Evolutionary conservation across 2,329 filamentous ascomycete genomes (phyloP).

Genomic region (Zarea fungicola): DNA sequence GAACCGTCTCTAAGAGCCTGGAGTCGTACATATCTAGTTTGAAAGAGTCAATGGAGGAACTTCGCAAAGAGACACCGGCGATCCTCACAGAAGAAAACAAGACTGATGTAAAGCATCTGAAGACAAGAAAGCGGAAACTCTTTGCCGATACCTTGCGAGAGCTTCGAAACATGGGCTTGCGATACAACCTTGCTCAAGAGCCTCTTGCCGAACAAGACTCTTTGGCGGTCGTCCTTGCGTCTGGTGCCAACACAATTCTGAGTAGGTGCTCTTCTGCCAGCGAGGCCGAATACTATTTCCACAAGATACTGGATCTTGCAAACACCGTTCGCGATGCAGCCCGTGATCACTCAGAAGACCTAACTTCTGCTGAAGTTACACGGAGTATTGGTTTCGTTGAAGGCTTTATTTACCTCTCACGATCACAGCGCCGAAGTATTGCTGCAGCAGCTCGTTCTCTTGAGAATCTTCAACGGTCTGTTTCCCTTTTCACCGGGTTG

Average conservation of each 20-base stretch:
- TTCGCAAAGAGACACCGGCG: slow-evolving; percentile 78
- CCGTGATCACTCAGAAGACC: slow-evolving; percentile 74
- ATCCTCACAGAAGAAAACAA: slow-evolving; percentile 85
- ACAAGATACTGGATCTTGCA: slow-evolving; percentile 71
- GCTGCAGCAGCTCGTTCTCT: slow-evolving; percentile 34
- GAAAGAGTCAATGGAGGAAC: slow-evolving; percentile 60
- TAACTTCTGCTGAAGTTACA: slow-evolving; percentile 73
- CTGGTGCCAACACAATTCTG: slow-evolving; percentile 36
- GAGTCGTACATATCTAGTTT: slow-evolving; percentile 66
- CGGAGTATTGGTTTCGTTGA: slow-evolving; percentile 84
- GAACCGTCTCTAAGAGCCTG: slow-evolving; percentile 56
- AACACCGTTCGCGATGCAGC: slow-evolving; percentile 61
- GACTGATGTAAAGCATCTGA: slow-evolving; percentile 77
- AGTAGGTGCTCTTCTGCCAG: slow-evolving; percentile 19
- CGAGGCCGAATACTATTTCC: slow-evolving; percentile 65
- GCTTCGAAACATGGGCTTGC: slow-evolving; percentile 83
- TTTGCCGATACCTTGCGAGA: slow-evolving; percentile 84
- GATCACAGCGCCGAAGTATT: slow-evolving; percentile 54
- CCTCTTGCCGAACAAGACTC: slow-evolving; percentile 69
- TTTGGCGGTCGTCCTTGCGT: slow-evolving; percentile 63
- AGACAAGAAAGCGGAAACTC: slow-evolving; percentile 81
- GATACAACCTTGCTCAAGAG: slow-evolving; percentile 71
- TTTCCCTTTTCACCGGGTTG: slow-evolving; percentile 28
- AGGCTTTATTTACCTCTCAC: slow-evolving; percentile 64
- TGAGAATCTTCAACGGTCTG: slow-evolving; percentile 32